Base-by-base conservation (phyloP, 192 early-diverging fungal genomes). In the Podochytrium sp. region DNA sequence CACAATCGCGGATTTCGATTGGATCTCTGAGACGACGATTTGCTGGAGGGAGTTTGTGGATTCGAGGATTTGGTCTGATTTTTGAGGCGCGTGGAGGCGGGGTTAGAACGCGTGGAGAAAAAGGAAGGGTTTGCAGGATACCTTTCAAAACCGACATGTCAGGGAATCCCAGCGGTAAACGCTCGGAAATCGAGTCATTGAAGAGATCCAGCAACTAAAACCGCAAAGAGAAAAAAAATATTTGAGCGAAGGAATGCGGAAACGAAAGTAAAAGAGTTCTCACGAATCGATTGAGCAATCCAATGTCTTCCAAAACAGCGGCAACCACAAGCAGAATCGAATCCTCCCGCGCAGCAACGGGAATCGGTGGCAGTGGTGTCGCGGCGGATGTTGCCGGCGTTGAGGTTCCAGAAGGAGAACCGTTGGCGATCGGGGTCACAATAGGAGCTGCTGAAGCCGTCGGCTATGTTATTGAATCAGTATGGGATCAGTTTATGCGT, bases 281-380 rank as follows among this genome's bases (percentile, higher is more conserved):
- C 35, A 69, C 66, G 7, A 55, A n/a, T 4, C 6, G 25, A 32
- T 51, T 18, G 7, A 71, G 2, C 0, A 12, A 23, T 20, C 25
- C 35, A n/a, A 47, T 32, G 80, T 73, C 65, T 75, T 71, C 80
- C 78, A 84, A 60, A 79, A 84, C 34, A 66, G 70, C 47, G 62
- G 73, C 49, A 37, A 50, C 39, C 82, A 53, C 10, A 68, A 76
- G 34, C 49, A 65, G 75, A 12, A 84, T 55, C 6, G 41, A 10
- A n/a, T 80, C 70, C 42, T 81, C 83, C 72, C 71, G 71, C 25
- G 76, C 65, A 6, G 69, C 74, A 57, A 37, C 61, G 34, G 63
- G 68, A 25, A 60, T 43, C 20, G 60, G 52, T 29, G 78, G 35
- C 32, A 68, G 35, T n/a, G 73, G 47, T 4, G 75, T 63, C 60